Evolutionary conservation across 2,329 filamentous ascomycete species (phyloP).

Genomic region (Hypoxylon sp.): DNA sequence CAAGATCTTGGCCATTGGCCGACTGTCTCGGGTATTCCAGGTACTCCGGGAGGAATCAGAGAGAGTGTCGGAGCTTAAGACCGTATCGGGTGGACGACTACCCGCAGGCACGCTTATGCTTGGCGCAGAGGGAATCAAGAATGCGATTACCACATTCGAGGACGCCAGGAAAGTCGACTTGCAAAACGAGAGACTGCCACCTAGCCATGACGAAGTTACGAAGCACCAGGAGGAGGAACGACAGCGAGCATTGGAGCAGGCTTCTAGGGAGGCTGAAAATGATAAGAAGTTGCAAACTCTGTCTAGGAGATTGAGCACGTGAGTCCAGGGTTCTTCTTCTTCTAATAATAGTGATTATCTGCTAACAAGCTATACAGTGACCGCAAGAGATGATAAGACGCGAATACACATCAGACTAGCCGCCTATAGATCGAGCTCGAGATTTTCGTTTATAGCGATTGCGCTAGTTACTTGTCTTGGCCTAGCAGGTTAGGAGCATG

Average conservation of each 20-base stretch:
- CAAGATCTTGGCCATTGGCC: constrained; percentile 98
- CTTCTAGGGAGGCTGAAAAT: constrained; percentile 90
- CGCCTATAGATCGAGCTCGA: constrained; percentile 41
- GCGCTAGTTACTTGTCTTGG: constrained; percentile 37
- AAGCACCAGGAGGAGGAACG: constrained; percentile 86
- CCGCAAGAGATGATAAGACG: constrained; percentile 52
- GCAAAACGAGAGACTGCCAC: constrained; percentile 95
- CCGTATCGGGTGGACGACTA: constrained; percentile 90
- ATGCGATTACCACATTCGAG: constrained; percentile 96
- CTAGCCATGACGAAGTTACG: constrained; percentile 91
- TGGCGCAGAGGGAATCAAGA: constrained; percentile 97
- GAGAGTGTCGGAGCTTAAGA: constrained; percentile 97
- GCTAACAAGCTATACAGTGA: constrained; percentile 49
- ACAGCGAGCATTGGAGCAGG: constrained; percentile 86
- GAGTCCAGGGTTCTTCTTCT: constrained; percentile 61
- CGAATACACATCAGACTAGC: constrained; percentile 44
- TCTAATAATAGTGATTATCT: constrained; percentile 9
- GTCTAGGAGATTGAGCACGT: constrained; percentile 96
- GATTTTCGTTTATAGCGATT: constrained; percentile 40
- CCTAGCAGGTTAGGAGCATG: constrained; percentile 38
- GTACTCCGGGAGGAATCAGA: constrained; percentile 98
- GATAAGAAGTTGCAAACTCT: constrained; percentile 89
- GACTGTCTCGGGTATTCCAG: constrained; percentile 97
- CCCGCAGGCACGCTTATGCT: constrained; percentile 98
- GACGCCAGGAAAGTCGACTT: constrained; percentile 97